Evolutionary conservation across 2,329 filamentous ascomycete genomes (phyloP), one percentile per base, ranked within the genome.

Genomic region (Neonectria neomacrospora): DNA sequence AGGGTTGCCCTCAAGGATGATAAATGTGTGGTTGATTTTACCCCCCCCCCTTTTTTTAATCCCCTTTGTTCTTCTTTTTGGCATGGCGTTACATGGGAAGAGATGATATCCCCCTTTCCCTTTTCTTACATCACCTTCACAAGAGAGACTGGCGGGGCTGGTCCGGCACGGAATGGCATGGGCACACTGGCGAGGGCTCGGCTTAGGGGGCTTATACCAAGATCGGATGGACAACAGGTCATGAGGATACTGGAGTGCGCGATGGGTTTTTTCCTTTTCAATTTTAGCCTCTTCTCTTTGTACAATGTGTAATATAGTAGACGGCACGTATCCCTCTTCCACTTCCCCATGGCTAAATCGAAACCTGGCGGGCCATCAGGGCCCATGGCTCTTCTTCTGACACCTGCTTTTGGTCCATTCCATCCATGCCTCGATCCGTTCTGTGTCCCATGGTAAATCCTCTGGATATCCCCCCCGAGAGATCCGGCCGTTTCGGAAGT

Each of bases 91-190:
- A 63, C 51, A 59, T 54, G 61, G 68, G 65, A 73, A 72, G 68
- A 72, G 47, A 73, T 72, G 68, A 74, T 72, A 73, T 73, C 68
- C 71, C 72, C 64, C 65, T 73, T 68, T 34, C 61, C 56, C 65
- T 67, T 67, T 50, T 61, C 48, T 61, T 62, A 54, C 42, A 63
- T 20, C 54, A 53, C 48, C 30, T 23, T 54, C 42, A 28, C 34
- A 47, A 34, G 57, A 39, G 37, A 54, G 37, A 51, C 50, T 45
- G 47, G 42, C 34, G 45, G 34, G 60, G 20, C 41, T 18, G 52
- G 50, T 54, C 34, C 41, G 48, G 37, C 20, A 18, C 54, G 54
- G 39, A 42, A 54, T 58, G 54, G 42, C 26, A 58, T 54, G 28
- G 54, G 50, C 22, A 37, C 28, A 41, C 48, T 30, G 52, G 39